phyloP scores from a whole-genome alignment of 73 alveolate species.

The Paramecium sonneborni region DNA sequence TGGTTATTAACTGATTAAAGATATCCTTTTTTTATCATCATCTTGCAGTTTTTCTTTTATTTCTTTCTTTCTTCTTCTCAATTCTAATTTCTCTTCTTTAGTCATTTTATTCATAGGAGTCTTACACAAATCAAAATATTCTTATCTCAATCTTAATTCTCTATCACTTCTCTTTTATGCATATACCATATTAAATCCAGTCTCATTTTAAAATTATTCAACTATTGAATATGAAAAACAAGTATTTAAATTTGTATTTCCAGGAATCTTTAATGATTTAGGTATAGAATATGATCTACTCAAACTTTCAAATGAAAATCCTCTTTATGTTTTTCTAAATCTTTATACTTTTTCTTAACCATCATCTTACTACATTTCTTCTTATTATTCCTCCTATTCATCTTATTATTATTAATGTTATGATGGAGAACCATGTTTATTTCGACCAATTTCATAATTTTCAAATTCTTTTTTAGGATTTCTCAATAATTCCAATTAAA shows the following conservation, averaged over 20 bases:
- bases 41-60: slow-evolving; percentile 67
- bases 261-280: neutral
- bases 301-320: neutral
- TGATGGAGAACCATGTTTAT: neutral
- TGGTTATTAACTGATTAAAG: slow-evolving; percentile 69
- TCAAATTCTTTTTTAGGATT: slow-evolving; percentile 22
- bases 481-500: neutral
- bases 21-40: slow-evolving; percentile 70
- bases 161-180: slow-evolving; percentile 59
- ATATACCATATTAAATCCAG: slow-evolving; percentile 62
- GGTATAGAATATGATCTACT: neutral
- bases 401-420: neutral
- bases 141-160: slow-evolving; percentile 74
- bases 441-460: neutral
- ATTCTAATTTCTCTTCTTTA: slow-evolving; percentile 66
- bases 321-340: neutral
- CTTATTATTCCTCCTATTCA: neutral
- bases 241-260: slow-evolving; percentile 70
- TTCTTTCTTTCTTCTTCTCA: slow-evolving; percentile 65
- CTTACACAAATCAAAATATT: slow-evolving; percentile 74
- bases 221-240: slow-evolving; percentile 83
- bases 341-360: neutral
- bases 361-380: neutral
- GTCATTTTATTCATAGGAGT: slow-evolving; percentile 68
- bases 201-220: slow-evolving; percentile 79